These are phyloP conservation scores for Amaranthus cruentus DNA, from an alignment of 148 eudicot species.

Conservation along the genomic window DNA sequence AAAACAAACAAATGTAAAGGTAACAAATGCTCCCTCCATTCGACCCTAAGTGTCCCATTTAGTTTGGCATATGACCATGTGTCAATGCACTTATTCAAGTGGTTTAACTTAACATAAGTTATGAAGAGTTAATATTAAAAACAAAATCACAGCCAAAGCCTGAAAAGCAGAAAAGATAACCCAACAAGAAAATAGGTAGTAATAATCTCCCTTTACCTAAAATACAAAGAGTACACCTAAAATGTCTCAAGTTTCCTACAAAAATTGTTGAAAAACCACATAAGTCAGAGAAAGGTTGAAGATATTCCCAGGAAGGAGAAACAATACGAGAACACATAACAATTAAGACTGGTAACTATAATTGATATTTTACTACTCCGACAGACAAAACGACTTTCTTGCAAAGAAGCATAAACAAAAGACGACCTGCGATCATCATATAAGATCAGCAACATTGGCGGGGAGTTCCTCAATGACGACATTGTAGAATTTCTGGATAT, in stretches of 20 bases:
- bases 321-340: conserved; percentile 1
- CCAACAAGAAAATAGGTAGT: neutral
- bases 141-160: neutral
- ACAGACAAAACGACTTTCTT: conserved; percentile 13
- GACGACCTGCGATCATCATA: conserved; percentile 23
- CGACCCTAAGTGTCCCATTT: too few species aligned
- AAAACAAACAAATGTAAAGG: too few species aligned
- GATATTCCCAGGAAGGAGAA: conserved; percentile 22
- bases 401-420: conserved; percentile 8
- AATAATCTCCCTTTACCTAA: neutral
- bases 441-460: conserved; percentile 63
- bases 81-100: too few species aligned
- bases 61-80: too few species aligned
- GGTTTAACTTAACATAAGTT: too few species aligned
- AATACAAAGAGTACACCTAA: conserved; percentile 11
- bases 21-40: too few species aligned
- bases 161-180: neutral
- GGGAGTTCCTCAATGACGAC: conserved; percentile 66
- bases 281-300: neutral
- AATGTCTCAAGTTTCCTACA: conserved; percentile 22
- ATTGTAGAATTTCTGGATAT: conserved; percentile 67
- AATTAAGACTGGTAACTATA: conserved; percentile 5
- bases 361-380: conserved; percentile 20
- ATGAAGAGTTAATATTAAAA: too few species aligned
- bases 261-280: conserved; percentile 26